Conservation (phyloP, 495 filamentous ascomycete genomes). For the Neurospora sp. region DNA sequence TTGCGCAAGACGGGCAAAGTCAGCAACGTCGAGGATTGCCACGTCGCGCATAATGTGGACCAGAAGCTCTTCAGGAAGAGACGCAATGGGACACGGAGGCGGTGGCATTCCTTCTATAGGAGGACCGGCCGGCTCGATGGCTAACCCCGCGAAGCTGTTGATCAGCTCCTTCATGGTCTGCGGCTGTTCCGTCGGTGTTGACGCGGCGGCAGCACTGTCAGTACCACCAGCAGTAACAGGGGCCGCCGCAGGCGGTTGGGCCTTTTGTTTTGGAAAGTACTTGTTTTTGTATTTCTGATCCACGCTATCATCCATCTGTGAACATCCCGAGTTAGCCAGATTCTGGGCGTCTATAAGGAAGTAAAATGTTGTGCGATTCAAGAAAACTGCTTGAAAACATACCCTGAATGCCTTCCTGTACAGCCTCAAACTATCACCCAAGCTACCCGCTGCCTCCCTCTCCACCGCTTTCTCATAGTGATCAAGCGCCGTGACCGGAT, state of each 20-base stretch:
- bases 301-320: slow-evolving; percentile 68
- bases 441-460: slow-evolving; percentile 68
- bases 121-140: slow-evolving; percentile 47
- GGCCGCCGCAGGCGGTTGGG: slow-evolving; percentile 24
- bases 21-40: slow-evolving; percentile 65
- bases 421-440: slow-evolving; percentile 81
- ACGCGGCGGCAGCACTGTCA: background rate
- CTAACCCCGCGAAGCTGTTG: slow-evolving; percentile 54
- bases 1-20: slow-evolving; percentile 65
- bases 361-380: background rate
- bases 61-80: slow-evolving; percentile 74
- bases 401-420: slow-evolving; percentile 88
- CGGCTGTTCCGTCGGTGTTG: slow-evolving; percentile 7
- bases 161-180: slow-evolving; percentile 59
- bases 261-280: slow-evolving; percentile 59
- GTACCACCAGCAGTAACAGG: background rate
- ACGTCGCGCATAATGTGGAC: slow-evolving; percentile 48
- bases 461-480: slow-evolving; percentile 91
- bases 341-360: slow-evolving; percentile 3
- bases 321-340: slow-evolving; percentile 11
- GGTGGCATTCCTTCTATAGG: slow-evolving; percentile 52
- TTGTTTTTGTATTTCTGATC: slow-evolving; percentile 83
- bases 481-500: slow-evolving; percentile 73
- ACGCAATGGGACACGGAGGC: slow-evolving; percentile 67
- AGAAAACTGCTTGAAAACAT: slow-evolving; percentile 5